Percentiles rank a stretch among this genome's conserved stretches.
Evolutionary conservation across 2,329 filamentous ascomycete species (phyloP).

Genomic region (Botrytis elliptica): DNA sequence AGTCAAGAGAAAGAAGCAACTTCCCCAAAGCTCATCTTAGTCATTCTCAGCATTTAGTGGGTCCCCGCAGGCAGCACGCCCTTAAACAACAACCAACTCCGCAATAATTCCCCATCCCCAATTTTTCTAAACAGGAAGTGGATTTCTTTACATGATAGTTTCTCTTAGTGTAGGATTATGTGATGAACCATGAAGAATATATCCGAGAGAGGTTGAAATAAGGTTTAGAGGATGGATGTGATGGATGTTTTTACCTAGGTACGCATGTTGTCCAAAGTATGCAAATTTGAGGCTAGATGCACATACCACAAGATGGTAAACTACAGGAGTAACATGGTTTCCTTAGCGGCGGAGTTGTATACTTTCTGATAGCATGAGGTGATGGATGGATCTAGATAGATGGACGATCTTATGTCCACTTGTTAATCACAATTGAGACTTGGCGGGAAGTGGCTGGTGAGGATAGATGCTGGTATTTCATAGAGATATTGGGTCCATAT

Average conservation of each 20-base stretch:
- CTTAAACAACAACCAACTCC: background rate
- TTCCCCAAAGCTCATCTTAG: background rate
- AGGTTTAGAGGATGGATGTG: background rate
- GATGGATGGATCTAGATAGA: background rate
- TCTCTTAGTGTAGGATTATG: background rate
- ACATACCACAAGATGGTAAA: background rate
- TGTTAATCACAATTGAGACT: background rate
- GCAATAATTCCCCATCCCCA: background rate
- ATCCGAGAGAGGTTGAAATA: background rate
- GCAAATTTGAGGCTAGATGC: background rate
- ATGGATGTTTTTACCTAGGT: background rate
- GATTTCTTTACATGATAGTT: slow-evolving; percentile 9
- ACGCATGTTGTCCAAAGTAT: background rate
- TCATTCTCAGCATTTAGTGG: background rate
- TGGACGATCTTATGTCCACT: background rate
- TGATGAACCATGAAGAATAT: background rate
- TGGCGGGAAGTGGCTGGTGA: background rate
- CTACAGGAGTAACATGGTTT: background rate
- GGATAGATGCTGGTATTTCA: background rate
- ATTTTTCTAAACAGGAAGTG: background rate
- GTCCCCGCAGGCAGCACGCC: background rate
- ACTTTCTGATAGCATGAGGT: background rate
- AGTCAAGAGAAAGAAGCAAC: background rate
- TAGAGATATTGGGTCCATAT: background rate
- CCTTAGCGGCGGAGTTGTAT: background rate